Conservation (phyloP, 2,329 filamentous ascomycete species). For the Zymoseptoria ardabiliae region DNA sequence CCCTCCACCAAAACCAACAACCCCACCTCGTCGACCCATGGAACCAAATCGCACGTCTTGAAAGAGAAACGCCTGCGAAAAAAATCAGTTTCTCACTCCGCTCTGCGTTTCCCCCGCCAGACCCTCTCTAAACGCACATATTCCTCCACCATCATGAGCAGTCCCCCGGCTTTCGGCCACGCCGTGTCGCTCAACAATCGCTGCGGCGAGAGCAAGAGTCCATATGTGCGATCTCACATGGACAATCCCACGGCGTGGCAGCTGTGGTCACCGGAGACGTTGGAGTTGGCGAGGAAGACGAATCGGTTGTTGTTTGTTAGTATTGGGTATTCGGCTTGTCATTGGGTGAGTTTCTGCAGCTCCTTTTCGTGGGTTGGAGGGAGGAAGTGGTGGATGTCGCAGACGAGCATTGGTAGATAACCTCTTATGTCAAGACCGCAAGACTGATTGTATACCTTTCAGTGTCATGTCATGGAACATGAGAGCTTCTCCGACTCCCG, state of each 20-base stretch:
- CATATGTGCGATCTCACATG: slow-evolving; percentile 66
- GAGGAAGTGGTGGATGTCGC: neutral
- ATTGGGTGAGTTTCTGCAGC: slow-evolving; percentile 48
- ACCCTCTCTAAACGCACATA: neutral
- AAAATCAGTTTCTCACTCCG: neutral
- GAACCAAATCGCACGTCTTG: neutral
- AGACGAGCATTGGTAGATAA: neutral
- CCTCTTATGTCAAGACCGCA: neutral
- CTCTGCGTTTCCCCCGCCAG: neutral
- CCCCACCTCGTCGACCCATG: neutral
- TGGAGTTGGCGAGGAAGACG: slow-evolving; percentile 67
- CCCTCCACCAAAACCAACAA: neutral
- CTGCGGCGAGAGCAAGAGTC: slow-evolving; percentile 55
- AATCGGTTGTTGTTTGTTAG: slow-evolving; percentile 90
- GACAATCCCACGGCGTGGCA: slow-evolving; percentile 89
- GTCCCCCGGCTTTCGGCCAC: slow-evolving; percentile 8
- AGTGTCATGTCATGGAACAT: slow-evolving; percentile 75
- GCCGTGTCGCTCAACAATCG: slow-evolving; percentile 41
- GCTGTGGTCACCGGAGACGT: slow-evolving; percentile 68
- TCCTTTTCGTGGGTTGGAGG: neutral
- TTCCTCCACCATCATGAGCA: slow-evolving; percentile 13
- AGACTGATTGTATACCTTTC: neutral
- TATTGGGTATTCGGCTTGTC: slow-evolving; percentile 90
- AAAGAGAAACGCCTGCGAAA: neutral
- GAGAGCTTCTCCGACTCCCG: slow-evolving; percentile 83